A percentile compares a stretch with the other conserved stretches of the same genome.
These are phyloP conservation scores for Daphne laureola DNA, from an alignment of 441 rosid genomes.

Conservation along the genomic window DNA sequence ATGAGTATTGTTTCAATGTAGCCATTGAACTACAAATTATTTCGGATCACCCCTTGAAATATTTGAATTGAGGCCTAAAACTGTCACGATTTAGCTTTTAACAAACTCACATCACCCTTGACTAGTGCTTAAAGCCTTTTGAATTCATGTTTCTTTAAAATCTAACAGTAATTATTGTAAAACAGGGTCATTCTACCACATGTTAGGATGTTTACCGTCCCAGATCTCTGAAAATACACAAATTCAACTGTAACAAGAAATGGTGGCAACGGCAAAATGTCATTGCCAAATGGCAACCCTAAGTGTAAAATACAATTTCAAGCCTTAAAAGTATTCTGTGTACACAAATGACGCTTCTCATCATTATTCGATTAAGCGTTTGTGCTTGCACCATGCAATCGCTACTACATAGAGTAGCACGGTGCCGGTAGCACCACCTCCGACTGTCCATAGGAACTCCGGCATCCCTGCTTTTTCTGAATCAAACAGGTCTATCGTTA, in stretches of 20 bases:
- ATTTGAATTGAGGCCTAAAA: too few relatives aligned
- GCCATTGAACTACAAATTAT: too few relatives aligned
- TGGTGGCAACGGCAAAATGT: neutral
- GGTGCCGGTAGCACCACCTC: conserved; percentile 49
- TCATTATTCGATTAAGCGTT: conserved; percentile 51
- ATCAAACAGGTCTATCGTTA: conserved; percentile 39
- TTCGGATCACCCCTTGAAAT: too few relatives aligned
- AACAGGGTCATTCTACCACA: too few relatives aligned
- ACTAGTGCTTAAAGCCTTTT: too few relatives aligned
- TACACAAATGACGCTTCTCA: neutral
- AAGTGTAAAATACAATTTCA: neutral
- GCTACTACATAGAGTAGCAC: conserved; percentile 57
- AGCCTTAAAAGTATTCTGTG: neutral
- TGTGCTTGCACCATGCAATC: conserved; percentile 81
- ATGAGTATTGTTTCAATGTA: too few relatives aligned
- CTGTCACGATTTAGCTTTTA: too few relatives aligned
- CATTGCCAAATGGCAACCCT: neutral
- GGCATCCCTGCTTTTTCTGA: conserved; percentile 22
- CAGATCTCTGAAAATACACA: neutral
- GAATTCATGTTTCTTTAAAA: too few relatives aligned
- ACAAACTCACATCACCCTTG: too few relatives aligned
- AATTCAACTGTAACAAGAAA: too few relatives aligned
- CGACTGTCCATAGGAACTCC: conserved; percentile 57
- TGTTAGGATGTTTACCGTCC: neutral
- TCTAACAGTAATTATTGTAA: too few relatives aligned